Percentiles rank a stretch among this genome's conserved stretches.
Conservation (phyloP, 768 basidiomycete genomes). For the Suillus bovinus region DNA sequence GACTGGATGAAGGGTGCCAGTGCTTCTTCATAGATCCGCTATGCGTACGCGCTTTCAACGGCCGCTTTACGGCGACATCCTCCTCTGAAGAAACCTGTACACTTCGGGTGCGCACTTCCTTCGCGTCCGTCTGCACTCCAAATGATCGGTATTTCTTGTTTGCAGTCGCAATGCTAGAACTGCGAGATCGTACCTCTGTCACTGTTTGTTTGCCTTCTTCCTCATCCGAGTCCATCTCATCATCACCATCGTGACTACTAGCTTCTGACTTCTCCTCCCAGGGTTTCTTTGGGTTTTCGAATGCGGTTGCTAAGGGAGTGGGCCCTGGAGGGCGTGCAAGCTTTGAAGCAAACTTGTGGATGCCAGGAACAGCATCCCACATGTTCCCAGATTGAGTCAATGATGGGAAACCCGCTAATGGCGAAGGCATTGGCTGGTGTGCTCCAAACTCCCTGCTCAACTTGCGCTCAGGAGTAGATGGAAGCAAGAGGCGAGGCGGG, state of each 20-base stretch:
- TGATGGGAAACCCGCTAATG: conserved; percentile 49
- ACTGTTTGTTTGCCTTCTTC: conserved; percentile 27
- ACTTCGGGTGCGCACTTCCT: conserved; percentile 52
- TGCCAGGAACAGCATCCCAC: conserved; percentile 83
- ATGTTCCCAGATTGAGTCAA: conserved; percentile 77
- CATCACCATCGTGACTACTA: conserved; percentile 81
- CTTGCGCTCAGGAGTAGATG: conserved; percentile 28
- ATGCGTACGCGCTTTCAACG: conserved; percentile 23
- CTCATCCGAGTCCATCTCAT: conserved; percentile 60
- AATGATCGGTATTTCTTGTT: conserved; percentile 53
- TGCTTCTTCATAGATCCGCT: conserved; percentile 23
- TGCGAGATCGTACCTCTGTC: conserved; percentile 36
- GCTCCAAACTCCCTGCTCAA: conserved; percentile 7
- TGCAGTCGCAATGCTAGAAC: conserved; percentile 28
- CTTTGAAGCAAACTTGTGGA: conserved; percentile 70
- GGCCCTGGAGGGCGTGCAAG: conserved; percentile 51
- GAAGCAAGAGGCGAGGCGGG: conserved; percentile 38
- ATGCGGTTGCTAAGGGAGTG: conserved; percentile 47
- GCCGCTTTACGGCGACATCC: conserved; percentile 20
- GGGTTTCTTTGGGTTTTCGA: conserved; percentile 43
- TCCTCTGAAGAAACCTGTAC: conserved; percentile 52
- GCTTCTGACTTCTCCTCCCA: conserved; percentile 53
- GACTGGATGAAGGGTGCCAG: conserved; percentile 18
- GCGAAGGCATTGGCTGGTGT: conserved; percentile 34
- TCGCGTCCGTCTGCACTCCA: conserved; percentile 69